Base-by-base conservation (phyloP, 352 stramenopile species). In the Phytophthora litchii region DNA sequence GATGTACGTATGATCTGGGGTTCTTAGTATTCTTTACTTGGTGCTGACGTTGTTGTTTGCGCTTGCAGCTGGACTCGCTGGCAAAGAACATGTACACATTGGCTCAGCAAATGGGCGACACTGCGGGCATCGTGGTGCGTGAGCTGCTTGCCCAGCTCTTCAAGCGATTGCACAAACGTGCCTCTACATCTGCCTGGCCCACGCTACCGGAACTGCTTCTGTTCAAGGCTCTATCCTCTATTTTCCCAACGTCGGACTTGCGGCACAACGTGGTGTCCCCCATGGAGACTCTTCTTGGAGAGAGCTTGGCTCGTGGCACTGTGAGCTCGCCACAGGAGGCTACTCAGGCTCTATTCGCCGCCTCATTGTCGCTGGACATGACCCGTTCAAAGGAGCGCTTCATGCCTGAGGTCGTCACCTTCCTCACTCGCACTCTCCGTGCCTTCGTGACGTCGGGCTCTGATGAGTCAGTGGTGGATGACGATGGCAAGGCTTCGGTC, bases 231-330 rank as follows among this genome's bases (percentile, higher is more conserved):
- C 50, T 98, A 7, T 79, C 77, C 1, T 79, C 96, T 37, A 83
- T 99, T 34, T 99, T 98, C 71, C 93, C 94, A 16, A 88, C 89
- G 2, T 98, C 95, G 5, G 96, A 99, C 77, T 78, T 95, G 67
- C 82, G 90, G n/a, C 94, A 99, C 72, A 91, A 96, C 45, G 86
- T 99, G 21, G 70, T 98, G 17, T 98, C 91, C 37, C 94, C 94
- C 0, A 78, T 95, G 38, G 81, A 98, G 63, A 89, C 97, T 29
- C 62, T 98, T 17, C 64, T 99, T 12, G 89, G 90, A 10, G 89
- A 98, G 59, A 89, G 88, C 20, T 72, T 98, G 20, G 77, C 74
- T 45, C 87, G 90, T 37, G 92, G 89, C 25, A 71, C 80, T 2
- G 43, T 98, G 0, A 72, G 60, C 9, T 84, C 75, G 3, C 67